Evolutionary conservation across 2,329 filamentous ascomycete species (phyloP), one percentile per base, ranked within the genome.

Genomic region (Diplodia scrobiculata): DNA sequence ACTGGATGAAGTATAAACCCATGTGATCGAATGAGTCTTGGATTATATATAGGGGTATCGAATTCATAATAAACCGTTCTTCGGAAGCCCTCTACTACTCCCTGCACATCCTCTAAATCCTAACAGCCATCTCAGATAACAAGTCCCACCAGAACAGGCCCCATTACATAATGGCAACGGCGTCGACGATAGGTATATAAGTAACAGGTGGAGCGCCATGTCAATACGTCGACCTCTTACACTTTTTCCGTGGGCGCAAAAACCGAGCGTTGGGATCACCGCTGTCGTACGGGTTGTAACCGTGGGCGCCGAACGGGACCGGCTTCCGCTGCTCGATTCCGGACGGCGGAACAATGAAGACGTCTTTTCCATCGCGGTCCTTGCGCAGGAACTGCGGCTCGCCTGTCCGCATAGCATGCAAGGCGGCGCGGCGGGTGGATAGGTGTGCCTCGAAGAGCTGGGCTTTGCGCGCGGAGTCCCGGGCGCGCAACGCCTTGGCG

Each of bases 311-410:
- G 1, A 67, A 45, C 7, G 71, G 70, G 19, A 69, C 25, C 19
- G 32, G 36, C 21, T 13, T 14, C 67, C 68, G 1, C 71, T 68
- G 2, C 4, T 6, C 11, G 38, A 45, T 9, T 17, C n/a, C 38
- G 13, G 38, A 6, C 5, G 84, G 84, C 9, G 85, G 84, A 70
- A 86, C 83, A 38, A 88, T 80, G 73, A 84, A 88, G n/a, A 87
- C 77, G 65, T 86, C 82, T 47, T 79, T 78, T 1, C 85, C 84
- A 36, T 84, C 74, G 11, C 72, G 71, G 71, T 87, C 84, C 68
- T 82, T 82, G 45, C 84, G 82, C 0, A 88, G 69, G 13, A 82
- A 77, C 68, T 87, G 84, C 14, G 85, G 84, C 71, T 85, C 74
- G 0, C 84, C 84, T 0, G 84, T 86, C 68, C 83, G 72, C 67